These are phyloP conservation scores for Misopates orontium DNA, from an alignment of 257 asterid genomes.

Conservation along the genomic window DNA sequence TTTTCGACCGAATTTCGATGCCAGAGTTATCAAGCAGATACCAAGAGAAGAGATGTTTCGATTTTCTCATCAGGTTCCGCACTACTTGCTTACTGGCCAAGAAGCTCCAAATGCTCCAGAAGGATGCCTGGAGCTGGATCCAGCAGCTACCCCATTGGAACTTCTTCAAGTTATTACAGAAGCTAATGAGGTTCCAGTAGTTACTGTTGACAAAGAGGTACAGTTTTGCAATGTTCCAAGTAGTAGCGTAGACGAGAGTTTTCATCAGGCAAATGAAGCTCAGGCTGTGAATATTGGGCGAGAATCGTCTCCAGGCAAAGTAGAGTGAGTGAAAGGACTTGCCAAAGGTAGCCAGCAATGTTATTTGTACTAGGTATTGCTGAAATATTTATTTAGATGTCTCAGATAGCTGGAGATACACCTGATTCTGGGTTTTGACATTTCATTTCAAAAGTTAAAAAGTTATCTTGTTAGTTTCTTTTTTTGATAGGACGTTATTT, in stretches of 20 bases:
- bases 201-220: conserved; percentile 24
- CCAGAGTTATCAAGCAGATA: conserved; percentile 40
- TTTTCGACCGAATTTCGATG: conserved; percentile 54
- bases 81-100: conserved; percentile 50
- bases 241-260: conserved; percentile 27
- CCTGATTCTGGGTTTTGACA: conserved; percentile 22
- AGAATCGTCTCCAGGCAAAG: conserved; percentile 21
- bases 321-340: conserved; percentile 18
- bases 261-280: conserved; percentile 23
- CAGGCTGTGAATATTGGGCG: conserved; percentile 30
- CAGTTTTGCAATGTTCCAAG: conserved; percentile 25
- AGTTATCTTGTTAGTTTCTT: conserved; percentile 19
- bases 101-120: conserved; percentile 61
- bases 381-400: conserved; percentile 1
- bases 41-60: conserved; percentile 73
- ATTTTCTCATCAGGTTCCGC: conserved; percentile 73
- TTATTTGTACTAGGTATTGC: not conserved
- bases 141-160: conserved; percentile 79
- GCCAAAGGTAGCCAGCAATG: conserved; percentile 10
- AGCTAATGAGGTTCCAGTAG: conserved; percentile 24
- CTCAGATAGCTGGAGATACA: conserved; percentile 5
- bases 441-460: conserved; percentile 20
- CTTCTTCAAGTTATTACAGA: conserved; percentile 54
- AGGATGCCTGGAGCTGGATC: conserved; percentile 79
- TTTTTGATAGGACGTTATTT: conserved; percentile 23